A percentile compares a stretch with the other conserved stretches of the same genome.
These are phyloP conservation scores for Crithidia mellificae DNA, from an alignment of 208 protist genomes.

Conservation along the genomic window DNA sequence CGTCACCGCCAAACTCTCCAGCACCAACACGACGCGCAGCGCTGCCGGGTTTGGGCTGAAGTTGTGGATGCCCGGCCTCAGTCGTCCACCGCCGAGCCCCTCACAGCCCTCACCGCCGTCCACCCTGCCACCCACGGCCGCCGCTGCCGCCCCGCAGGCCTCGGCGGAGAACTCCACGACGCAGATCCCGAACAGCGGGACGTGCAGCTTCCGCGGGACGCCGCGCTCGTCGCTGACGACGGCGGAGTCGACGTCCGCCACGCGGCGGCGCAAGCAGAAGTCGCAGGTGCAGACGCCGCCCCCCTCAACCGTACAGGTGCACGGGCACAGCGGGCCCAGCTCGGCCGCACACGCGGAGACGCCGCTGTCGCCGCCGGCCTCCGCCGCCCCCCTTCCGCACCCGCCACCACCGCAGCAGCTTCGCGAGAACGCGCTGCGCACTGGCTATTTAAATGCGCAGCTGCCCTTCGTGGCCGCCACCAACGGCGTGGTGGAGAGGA, in stretches of 20 bases:
- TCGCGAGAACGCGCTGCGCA: slow-evolving; percentile 1
- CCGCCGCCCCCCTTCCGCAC: not conserved
- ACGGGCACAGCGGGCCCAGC: not conserved
- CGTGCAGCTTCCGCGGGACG: slow-evolving; percentile 7
- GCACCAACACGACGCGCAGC: not conserved
- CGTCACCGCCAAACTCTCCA: not conserved
- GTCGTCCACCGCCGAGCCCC: not conserved
- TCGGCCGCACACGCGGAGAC: too few species aligned
- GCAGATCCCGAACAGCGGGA: slow-evolving; percentile 2
- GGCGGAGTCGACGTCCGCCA: not conserved
- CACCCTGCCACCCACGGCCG: not conserved
- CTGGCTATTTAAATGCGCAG: slow-evolving; percentile 34
- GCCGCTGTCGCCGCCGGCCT: not conserved
- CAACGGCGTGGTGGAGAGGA: slow-evolving; percentile 29
- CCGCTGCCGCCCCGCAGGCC: not conserved
- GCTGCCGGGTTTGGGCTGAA: slow-evolving; percentile 5
- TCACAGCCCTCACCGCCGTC: not conserved
- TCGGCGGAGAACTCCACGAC: slow-evolving; percentile 3
- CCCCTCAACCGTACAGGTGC: too few species aligned
- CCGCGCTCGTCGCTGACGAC: not conserved
- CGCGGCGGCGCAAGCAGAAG: not conserved
- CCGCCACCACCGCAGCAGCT: not conserved
- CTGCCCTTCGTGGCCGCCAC: slow-evolving; percentile 34
- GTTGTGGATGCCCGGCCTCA: slow-evolving; percentile 7
- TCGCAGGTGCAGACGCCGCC: too few species aligned